Base-by-base conservation (phyloP, 371 early-diverging fungal species). In the Mucor circinelloides region DNA sequence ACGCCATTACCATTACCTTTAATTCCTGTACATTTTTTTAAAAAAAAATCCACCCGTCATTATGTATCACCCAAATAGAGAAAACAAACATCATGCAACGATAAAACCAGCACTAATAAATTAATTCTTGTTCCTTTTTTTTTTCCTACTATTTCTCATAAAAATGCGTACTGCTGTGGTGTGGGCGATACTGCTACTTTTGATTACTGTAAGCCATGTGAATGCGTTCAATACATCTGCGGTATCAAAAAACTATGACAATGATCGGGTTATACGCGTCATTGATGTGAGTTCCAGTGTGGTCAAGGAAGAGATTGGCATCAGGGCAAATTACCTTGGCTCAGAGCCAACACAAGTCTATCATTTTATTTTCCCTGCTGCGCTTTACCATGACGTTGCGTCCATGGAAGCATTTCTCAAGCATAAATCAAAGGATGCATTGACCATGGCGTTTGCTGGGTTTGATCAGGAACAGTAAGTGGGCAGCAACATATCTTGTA, bases 211-310 rank as follows among this genome's bases (percentile, higher is more conserved):
- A 19, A 25, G 34, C 21, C 38, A 36, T 54, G 28, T 40, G n/a
- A 23, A 12, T 17, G 13, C 52, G 1, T 15, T 63, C n/a, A 52
- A 63, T 38, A 17, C 36, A 0, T 27, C 34, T 7, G 15, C 8
- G 5, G 1, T 73, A 36, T 75, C 83, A 12, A 69, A 73, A 25
- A 38, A 70, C 42, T 77, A 85, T 67, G 71, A 69, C 48, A 90
- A 89, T 71, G 71, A 75, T 38, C 87, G 89, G 60, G 68, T 87
- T 28, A 71, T 84, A 46, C 87, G 92, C 25, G 79, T 81, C 19
- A 31, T 93, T 42, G 91, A 92, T 69, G 75, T 91, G 27, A 78
- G 87, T 9, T 69, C 73, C 21, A 73, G 83, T 34, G 77, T 92
- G 57, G 81, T 85, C n/a, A 85, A 88, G 15, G 87, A 88, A 63